Evolutionary conservation across 2,329 filamentous ascomycete species (phyloP), one percentile per base, ranked within the genome.

Genomic region (Colletotrichum phormii): DNA sequence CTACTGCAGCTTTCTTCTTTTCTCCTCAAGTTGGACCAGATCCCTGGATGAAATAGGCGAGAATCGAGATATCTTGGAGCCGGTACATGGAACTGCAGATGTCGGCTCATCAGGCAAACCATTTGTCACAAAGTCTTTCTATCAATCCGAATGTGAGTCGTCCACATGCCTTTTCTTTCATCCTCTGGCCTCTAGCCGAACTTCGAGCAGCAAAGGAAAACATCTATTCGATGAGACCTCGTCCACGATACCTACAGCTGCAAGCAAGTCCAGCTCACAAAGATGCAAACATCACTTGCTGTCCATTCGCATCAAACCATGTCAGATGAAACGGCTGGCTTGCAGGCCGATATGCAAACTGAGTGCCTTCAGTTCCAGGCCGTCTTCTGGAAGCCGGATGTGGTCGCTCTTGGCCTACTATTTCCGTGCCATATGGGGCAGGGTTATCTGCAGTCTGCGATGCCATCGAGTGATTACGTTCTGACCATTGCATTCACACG

Each of bases 301-400:
- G 13, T n/a, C 33, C 33, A 11, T 18, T n/a, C 12, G 11, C 18
- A n/a, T 55, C 26, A 13, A 24, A 53, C 49, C 35, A 1, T 26
- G 22, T 3, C 33, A 51, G 4, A 57, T 67, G 63, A 67, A 29
- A 61, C 22, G 46, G 35, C 68, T 15, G 35, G 13, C 63, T 54
- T 51, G 68, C 26, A 61, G 22, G 49, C 33, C 29, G 13, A 61
- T 22, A 35, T 49, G 55, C 31, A 60, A 33, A 15, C 31, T 46
- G 24, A 33, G 66, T 42, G 8, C 8, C 18, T 51, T 51, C n/a
- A n/a, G n/a, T n/a, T n/a, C 57, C 33, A 61, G 46, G 64, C 55
- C 18, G 57, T 31, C 6, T 46, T 67, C 46, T 61, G 35, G 63
- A 71, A 67, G 63, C 35, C 15, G 49, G 31, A 62, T 59, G 26